These are phyloP conservation scores for Fraxinus platypoda DNA, from an alignment of 305 asterid genomes.

Conservation along the genomic window DNA sequence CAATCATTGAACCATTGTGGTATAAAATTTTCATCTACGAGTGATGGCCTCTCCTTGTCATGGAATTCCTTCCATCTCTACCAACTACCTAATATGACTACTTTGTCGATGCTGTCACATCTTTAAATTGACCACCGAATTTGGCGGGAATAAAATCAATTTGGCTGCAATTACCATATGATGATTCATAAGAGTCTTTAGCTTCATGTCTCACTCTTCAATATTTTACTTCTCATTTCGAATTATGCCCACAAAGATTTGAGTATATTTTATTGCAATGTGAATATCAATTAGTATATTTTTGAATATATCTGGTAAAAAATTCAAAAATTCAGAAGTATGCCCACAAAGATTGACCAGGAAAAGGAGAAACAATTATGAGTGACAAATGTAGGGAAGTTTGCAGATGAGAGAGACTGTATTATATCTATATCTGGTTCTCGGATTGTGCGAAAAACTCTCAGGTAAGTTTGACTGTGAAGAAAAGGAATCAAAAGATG, in stretches of 20 bases:
- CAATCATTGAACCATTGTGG: neutral
- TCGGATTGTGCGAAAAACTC: neutral
- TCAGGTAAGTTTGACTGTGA: neutral
- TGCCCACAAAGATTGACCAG: constrained; percentile 1
- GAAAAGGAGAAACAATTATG: neutral
- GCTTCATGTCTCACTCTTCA: too few relatives aligned
- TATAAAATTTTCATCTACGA: neutral
- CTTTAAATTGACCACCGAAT: too few relatives aligned
- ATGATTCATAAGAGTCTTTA: too few relatives aligned
- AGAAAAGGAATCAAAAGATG: neutral
- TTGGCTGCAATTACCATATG: too few relatives aligned
- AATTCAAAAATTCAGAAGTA: neutral
- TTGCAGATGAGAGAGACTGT: neutral
- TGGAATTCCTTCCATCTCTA: neutral
- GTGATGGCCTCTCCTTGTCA: neutral
- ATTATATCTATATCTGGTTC: neutral
- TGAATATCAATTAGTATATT: neutral
- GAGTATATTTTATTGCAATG: neutral
- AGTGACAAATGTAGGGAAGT: neutral
- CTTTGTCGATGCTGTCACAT: neutral
- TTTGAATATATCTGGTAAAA: neutral
- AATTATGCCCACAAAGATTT: too few relatives aligned
- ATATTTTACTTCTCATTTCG: too few relatives aligned
- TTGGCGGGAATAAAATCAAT: too few relatives aligned
- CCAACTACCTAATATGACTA: neutral